Percentiles rank a stretch among this genome's conserved stretches.
Evolutionary conservation across 768 basidiomycete species (phyloP).

Genomic region (Boletus vinaceobasis): DNA sequence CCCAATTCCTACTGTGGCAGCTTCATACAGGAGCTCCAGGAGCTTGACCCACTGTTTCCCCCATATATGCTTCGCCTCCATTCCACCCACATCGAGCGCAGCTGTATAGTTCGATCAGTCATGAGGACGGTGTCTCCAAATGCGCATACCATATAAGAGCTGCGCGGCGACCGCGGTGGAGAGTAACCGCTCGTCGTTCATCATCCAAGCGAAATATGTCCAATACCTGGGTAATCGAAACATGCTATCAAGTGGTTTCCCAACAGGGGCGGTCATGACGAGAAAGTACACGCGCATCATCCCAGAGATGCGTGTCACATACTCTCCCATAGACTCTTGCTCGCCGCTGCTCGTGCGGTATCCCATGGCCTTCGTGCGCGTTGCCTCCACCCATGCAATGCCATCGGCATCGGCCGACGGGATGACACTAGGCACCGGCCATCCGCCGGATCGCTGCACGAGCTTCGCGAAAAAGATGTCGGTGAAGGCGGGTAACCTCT

Average conservation of each 20-base stretch:
- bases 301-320: constrained; percentile 66
- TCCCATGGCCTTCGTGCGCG: constrained; percentile 53
- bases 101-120: constrained; percentile 38
- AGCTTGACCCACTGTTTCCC: constrained; percentile 80
- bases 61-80: constrained; percentile 59
- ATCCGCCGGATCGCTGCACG: constrained; percentile 84
- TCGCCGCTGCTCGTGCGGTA: constrained; percentile 42
- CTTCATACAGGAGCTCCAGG: constrained; percentile 61
- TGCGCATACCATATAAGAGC: constrained; percentile 56
- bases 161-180: constrained; percentile 60
- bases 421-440: constrained; percentile 71
- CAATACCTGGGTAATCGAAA: constrained; percentile 67
- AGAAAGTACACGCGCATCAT: constrained; percentile 86
- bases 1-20: constrained; percentile 53
- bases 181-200: constrained; percentile 49
- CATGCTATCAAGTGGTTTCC: constrained; percentile 38
- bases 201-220: constrained; percentile 67
- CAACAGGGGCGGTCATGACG: constrained; percentile 46
- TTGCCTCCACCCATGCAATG: constrained; percentile 40
- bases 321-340: constrained; percentile 59
- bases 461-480: constrained; percentile 82
- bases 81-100: constrained; percentile 68
- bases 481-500: constrained; percentile 54
- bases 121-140: not conserved
- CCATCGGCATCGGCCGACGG: constrained; percentile 51